Evolutionary conservation across 2,329 filamentous ascomycete genomes (phyloP), one percentile per base, ranked within the genome.

Genomic region (Colletotrichum somersetense): DNA sequence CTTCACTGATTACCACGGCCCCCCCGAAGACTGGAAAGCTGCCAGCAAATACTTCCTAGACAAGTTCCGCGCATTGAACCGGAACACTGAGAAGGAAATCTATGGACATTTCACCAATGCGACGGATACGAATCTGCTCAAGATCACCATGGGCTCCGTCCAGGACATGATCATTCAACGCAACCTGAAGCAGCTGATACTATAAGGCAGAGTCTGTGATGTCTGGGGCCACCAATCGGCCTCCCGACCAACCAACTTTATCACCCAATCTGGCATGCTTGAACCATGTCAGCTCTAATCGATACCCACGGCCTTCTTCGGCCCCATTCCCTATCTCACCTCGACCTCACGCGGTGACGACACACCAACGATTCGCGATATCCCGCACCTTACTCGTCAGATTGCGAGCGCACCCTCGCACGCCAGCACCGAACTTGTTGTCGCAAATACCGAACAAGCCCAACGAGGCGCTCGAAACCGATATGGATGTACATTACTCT

Each of bases 91-190:
- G 73, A 90, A 90, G 81, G 88, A 90, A 76, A 90, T 90, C 12
- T 90, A 90, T 76, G 88, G 88, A 57, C 88, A 90, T 78, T 89
- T 90, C 67, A 90, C 88, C 58, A 90, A 89, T 74, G 88, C 88
- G 11, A 90, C 88, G 62, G 88, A 90, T 76, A 90, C 93, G 44
- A 94, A 94, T 78, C 83, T 96, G 74, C 87, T 96, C 75, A 95
- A 95, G 84, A 94, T 94, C 75, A 96, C 93, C 50, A 96, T 96
- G 93, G 88, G 89, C 74, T 94, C 92, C 14, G 93, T 96, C 67
- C 93, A 96, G 82, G 93, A 96, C 80, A 96, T 94, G 91, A 93
- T 95, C 77, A 94, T 95, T 78, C 92, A 95, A 82, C 92, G 92
- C 80, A 95, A 95, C 80, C 86, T 95, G 67, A 93, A 94, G 83